These are phyloP conservation scores for Acanthamoeba healyi DNA, from an alignment of 208 protist genomes.

Conservation along the genomic window DNA sequence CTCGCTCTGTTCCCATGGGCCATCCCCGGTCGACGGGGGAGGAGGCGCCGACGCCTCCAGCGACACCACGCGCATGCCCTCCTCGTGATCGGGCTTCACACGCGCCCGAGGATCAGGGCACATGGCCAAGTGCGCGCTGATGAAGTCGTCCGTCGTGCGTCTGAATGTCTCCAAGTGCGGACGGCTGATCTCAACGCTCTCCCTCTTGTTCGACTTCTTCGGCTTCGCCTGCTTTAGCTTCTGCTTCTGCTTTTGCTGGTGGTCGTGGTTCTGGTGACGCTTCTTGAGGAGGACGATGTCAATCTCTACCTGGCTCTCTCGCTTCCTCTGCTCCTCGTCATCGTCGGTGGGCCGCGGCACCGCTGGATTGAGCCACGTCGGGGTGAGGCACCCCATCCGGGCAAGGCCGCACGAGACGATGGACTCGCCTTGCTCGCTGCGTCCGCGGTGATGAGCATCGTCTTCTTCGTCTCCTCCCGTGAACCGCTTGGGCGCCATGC, in stretches of 20 bases:
- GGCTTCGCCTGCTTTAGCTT: neutral
- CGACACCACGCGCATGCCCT: neutral
- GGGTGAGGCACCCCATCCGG: conserved; percentile 9
- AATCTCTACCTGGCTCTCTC: neutral
- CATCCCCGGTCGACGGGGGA: neutral
- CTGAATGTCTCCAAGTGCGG: conserved; percentile 25
- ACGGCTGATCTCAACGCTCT: conserved; percentile 33
- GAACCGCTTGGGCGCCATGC: neutral
- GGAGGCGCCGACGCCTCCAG: conserved; percentile 30
- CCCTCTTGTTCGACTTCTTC: neutral
- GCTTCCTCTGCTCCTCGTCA: neutral
- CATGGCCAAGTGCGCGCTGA: neutral
- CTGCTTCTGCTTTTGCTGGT: neutral
- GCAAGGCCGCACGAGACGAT: conserved; percentile 8
- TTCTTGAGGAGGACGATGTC: neutral
- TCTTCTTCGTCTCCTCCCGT: neutral
- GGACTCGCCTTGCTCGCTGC: neutral
- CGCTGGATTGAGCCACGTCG: conserved; percentile 11
- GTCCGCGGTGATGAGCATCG: neutral
- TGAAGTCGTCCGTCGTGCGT: conserved; percentile 42
- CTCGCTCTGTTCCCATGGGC: neutral
- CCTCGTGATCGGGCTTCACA: neutral
- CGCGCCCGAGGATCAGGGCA: conserved; percentile 33
- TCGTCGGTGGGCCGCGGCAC: neutral
- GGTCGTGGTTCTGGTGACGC: neutral